Evolutionary conservation across 2,329 filamentous ascomycete genomes (phyloP).

Genomic region (Cercospora sp.): DNA sequence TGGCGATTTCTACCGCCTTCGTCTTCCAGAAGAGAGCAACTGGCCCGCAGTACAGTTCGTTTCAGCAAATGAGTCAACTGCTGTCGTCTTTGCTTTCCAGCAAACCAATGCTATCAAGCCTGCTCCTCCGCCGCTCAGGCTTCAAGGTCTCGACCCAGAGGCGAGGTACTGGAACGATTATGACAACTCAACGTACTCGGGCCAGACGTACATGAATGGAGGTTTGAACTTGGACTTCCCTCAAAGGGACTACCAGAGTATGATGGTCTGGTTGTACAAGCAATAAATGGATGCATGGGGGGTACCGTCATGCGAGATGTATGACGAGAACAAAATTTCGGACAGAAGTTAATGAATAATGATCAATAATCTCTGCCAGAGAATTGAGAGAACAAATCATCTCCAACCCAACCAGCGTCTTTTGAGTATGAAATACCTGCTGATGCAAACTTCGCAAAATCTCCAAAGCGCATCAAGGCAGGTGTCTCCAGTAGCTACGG

Average conservation of each 20-base stretch:
- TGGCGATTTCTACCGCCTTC: constrained; percentile 62
- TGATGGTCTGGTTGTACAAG: constrained; percentile 52
- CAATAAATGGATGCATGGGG: not conserved
- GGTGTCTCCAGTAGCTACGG: too few species aligned
- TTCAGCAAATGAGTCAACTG: constrained; percentile 51
- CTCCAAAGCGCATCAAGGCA: too few species aligned
- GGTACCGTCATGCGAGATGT: too few species aligned
- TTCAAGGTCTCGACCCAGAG: constrained; percentile 58
- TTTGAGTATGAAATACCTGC: too few species aligned
- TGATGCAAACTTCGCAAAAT: too few species aligned
- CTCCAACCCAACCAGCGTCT: too few species aligned
- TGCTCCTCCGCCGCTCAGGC: constrained; percentile 52
- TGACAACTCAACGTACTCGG: constrained; percentile 56
- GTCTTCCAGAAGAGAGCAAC: constrained; percentile 59
- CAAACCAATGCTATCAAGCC: constrained; percentile 56
- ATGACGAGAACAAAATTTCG: not conserved
- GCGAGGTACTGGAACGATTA: constrained; percentile 56
- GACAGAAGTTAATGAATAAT: not conserved
- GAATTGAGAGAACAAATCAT: too few species aligned
- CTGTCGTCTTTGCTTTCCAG: constrained; percentile 63
- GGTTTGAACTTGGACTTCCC: constrained; percentile 57
- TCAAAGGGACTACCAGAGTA: constrained; percentile 57
- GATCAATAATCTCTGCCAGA: not conserved
- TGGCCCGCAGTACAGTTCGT: constrained; percentile 64
- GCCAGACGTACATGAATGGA: constrained; percentile 62